These are phyloP conservation scores for Xylaria sp. DNA, from an alignment of 2,329 filamentous ascomycete species.

Conservation along the genomic window DNA sequence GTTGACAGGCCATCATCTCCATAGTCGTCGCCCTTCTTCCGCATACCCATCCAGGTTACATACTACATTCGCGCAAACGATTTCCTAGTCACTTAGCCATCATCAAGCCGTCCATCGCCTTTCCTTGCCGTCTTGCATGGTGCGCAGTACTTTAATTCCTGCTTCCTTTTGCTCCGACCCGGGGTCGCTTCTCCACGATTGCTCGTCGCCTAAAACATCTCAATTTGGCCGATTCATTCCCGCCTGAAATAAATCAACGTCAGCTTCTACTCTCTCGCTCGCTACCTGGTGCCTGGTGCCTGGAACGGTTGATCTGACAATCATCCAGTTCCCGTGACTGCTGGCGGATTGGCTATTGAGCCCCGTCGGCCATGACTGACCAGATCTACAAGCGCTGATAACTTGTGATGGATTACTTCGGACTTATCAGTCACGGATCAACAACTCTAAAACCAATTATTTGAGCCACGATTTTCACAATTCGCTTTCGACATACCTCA, in stretches of 20 bases:
- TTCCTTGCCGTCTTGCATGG: slow-evolving; percentile 12
- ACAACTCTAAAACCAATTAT: slow-evolving; percentile 9
- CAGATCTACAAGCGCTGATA: slow-evolving; percentile 8
- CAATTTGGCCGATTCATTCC: not conserved
- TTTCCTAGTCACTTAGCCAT: slow-evolving; percentile 20
- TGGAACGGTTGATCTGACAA: slow-evolving; percentile 8
- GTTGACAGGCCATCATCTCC: slow-evolving; percentile 19
- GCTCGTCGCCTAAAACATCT: slow-evolving; percentile 2
- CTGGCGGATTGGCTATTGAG: not conserved
- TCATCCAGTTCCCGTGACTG: slow-evolving; percentile 1
- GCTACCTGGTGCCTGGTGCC: not conserved
- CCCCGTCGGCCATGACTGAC: slow-evolving; percentile 14
- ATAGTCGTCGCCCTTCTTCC: slow-evolving; percentile 21
- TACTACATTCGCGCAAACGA: slow-evolving; percentile 17
- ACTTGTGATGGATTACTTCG: slow-evolving; percentile 18
- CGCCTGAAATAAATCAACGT: not conserved
- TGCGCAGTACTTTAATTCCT: slow-evolving; percentile 4
- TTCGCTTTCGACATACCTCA: slow-evolving; percentile 6
- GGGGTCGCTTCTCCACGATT: not conserved
- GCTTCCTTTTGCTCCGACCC: not conserved
- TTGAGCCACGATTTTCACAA: slow-evolving; percentile 1
- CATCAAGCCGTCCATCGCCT: not conserved
- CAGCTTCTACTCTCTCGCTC: not conserved
- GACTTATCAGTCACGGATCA: slow-evolving; percentile 8
- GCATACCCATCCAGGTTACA: slow-evolving; percentile 13